phyloP scores from a whole-genome alignment of 1,284 basidiomycete genomes.

The Ganoderma multipileum region DNA sequence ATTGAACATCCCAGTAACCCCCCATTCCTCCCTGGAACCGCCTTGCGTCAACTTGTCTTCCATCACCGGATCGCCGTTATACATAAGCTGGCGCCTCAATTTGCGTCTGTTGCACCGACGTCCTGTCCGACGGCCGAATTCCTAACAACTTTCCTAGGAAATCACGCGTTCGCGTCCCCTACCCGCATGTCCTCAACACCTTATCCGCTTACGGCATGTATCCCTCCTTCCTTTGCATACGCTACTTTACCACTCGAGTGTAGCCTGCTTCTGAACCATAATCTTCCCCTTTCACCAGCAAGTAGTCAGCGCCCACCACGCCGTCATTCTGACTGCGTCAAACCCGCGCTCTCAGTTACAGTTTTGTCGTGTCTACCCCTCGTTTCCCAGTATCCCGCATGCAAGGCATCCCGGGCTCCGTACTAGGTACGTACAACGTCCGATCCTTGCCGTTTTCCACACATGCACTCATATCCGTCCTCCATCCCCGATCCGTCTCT shows the following conservation, averaged over 20 bases:
- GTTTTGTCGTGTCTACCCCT: not conserved
- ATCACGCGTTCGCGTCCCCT: not conserved
- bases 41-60: too few species aligned
- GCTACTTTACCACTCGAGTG: not conserved
- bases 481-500: not conserved
- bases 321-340: not conserved
- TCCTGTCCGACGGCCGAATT: too few species aligned
- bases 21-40: too few species aligned
- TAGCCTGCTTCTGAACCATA: not conserved
- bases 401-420: not conserved
- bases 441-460: not conserved
- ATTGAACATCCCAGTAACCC: too few species aligned
- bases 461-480: not conserved
- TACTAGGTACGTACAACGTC: not conserved
- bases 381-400: not conserved
- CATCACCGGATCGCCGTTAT: too few species aligned
- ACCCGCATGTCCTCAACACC: too few species aligned
- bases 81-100: too few species aligned
- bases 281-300: not conserved
- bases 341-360: not conserved
- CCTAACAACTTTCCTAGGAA: not conserved
- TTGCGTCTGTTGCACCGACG: too few species aligned
- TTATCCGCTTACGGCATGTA: not conserved
- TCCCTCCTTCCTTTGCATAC: not conserved
- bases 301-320: not conserved